Evolutionary conservation across 495 filamentous ascomycete genomes (phyloP).

Genomic region (Daldinia childiae): DNA sequence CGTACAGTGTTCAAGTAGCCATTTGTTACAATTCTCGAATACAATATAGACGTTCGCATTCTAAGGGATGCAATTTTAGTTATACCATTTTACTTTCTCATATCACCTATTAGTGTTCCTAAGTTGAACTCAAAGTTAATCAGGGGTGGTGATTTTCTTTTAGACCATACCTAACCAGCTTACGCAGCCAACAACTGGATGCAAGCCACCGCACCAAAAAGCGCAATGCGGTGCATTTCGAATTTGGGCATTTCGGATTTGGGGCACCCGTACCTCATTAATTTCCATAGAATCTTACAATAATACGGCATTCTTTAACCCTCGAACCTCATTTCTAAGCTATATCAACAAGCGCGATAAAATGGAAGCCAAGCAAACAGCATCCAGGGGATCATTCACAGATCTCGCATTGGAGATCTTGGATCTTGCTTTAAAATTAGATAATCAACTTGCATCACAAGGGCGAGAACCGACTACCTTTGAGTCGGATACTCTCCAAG

Average conservation of each 20-base stretch:
- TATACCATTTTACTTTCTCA: too few relatives aligned
- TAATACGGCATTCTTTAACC: background rate
- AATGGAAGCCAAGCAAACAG: background rate
- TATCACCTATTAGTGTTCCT: too few relatives aligned
- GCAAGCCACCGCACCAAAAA: too few relatives aligned
- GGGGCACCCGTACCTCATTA: too few relatives aligned
- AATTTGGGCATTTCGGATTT: background rate
- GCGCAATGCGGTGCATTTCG: background rate
- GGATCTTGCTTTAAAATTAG: background rate
- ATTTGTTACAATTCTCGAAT: background rate
- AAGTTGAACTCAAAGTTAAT: too few relatives aligned
- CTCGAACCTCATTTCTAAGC: background rate
- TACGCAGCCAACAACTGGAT: too few relatives aligned
- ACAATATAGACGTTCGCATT: background rate
- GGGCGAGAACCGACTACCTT: background rate
- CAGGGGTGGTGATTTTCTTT: too few relatives aligned
- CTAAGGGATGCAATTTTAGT: too few relatives aligned
- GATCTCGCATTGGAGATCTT: background rate
- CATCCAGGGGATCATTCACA: background rate
- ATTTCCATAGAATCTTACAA: too few relatives aligned
- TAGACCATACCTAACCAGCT: too few relatives aligned
- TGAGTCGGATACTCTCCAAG: background rate
- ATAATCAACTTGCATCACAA: background rate
- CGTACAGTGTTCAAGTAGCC: conserved; percentile 1
- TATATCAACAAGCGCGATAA: background rate